Percentiles rank a stretch among this genome's conserved stretches.
Evolutionary conservation across 306 rosid species (phyloP).

Genomic region (Castanea mollissima): DNA sequence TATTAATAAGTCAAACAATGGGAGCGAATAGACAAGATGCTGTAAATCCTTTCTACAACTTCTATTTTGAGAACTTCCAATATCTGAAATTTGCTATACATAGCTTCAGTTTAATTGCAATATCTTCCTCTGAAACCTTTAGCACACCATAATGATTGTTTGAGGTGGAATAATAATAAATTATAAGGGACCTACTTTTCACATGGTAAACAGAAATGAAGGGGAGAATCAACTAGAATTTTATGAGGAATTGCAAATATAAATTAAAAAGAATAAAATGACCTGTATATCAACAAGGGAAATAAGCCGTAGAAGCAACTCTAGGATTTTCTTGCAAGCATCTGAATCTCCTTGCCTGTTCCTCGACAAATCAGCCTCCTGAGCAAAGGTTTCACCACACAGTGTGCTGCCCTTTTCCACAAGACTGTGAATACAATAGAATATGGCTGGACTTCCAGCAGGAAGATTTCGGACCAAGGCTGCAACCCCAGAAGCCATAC

Average conservation of each 20-base stretch:
- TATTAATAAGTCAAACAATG: slow-evolving; percentile 9
- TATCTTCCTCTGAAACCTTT: slow-evolving; percentile 1
- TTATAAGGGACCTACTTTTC: not conserved
- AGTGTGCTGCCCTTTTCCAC: slow-evolving; percentile 59
- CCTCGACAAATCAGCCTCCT: slow-evolving; percentile 61
- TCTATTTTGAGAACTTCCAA: slow-evolving; percentile 17
- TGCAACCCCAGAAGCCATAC: slow-evolving; percentile 90
- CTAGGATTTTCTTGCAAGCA: slow-evolving; percentile 79
- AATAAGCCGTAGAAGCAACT: slow-evolving; percentile 68
- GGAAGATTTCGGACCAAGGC: slow-evolving; percentile 80
- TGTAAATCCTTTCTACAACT: not conserved
- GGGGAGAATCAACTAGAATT: not conserved
- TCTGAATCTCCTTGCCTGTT: slow-evolving; percentile 82
- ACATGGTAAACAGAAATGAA: not conserved
- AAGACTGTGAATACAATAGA: slow-evolving; percentile 69
- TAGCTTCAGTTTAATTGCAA: slow-evolving; percentile 3
- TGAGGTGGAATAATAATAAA: not conserved
- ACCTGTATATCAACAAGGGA: slow-evolving; percentile 89
- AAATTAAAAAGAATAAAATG: not conserved
- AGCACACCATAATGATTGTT: slow-evolving; percentile 5
- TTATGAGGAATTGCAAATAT: not conserved
- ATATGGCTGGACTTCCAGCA: slow-evolving; percentile 88
- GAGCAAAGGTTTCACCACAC: slow-evolving; percentile 45
- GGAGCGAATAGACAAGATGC: not conserved
- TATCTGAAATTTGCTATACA: not conserved